These are phyloP conservation scores for Fagopyrum homotropicum DNA, from an alignment of 148 eudicot species.

Conservation along the genomic window DNA sequence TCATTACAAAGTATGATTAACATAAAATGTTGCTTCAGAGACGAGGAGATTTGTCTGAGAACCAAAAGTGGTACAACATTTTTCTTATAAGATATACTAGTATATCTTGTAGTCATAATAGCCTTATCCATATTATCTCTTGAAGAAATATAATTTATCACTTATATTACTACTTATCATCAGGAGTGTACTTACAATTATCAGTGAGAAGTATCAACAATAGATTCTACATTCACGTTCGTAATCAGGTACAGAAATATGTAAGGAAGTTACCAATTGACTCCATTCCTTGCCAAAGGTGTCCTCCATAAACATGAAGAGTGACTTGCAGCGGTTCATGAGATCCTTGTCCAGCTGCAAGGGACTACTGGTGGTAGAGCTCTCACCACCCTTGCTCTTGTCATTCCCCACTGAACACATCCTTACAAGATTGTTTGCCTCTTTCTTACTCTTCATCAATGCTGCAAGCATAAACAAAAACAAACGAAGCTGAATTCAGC, in stretches of 20 bases:
- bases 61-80: not conserved
- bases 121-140: too few relatives aligned
- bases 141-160: too few relatives aligned
- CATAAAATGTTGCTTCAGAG: not conserved
- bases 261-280: constrained; percentile 50
- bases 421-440: constrained; percentile 55
- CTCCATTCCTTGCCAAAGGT: constrained; percentile 45
- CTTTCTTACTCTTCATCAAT: constrained; percentile 60
- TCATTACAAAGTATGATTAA: not conserved
- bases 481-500: constrained; percentile 1
- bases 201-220: too few relatives aligned
- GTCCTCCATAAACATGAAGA: constrained; percentile 57
- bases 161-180: too few relatives aligned
- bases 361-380: constrained; percentile 8
- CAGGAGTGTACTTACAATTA: too few relatives aligned
- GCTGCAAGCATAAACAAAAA: constrained; percentile 24
- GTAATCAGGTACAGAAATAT: not conserved
- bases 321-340: constrained; percentile 62
- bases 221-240: too few relatives aligned
- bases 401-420: constrained; percentile 24
- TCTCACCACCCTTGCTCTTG: constrained; percentile 26
- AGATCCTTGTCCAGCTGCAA: constrained; percentile 44
- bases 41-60: not conserved
- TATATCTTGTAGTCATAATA: too few relatives aligned
- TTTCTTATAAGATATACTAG: not conserved